A percentile compares a stretch with the other conserved stretches of the same genome.
Evolutionary conservation across 108 stramenopile species (phyloP).

Genomic region (Pelagomonas calceolata): DNA sequence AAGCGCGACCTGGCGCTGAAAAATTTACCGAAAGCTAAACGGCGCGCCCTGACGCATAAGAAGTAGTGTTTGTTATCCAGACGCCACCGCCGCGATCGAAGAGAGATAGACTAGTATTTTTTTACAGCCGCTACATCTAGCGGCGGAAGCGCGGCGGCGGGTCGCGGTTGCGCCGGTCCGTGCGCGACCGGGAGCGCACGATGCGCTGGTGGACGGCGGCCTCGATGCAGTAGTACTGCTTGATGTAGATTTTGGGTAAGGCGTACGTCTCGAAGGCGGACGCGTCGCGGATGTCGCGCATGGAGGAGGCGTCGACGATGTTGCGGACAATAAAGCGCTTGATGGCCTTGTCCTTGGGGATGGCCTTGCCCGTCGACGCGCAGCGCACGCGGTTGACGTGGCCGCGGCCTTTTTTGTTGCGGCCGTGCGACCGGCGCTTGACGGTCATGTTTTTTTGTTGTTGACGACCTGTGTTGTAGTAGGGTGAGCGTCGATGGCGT

Average conservation of each 20-base stretch:
- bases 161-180: not conserved
- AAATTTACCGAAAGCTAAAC: too few relatives aligned
- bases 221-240: conserved; percentile 99
- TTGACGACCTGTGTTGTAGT: too few relatives aligned
- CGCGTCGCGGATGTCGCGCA: conserved; percentile 97
- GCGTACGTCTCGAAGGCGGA: conserved; percentile 97
- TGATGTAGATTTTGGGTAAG: conserved; percentile 98
- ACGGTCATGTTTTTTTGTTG: conserved; percentile 71
- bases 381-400: conserved; percentile 98
- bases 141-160: not conserved
- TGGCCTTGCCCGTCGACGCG: conserved; percentile 95
- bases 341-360: conserved; percentile 99
- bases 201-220: conserved; percentile 99
- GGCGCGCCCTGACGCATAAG: too few relatives aligned
- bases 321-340: conserved; percentile 98
- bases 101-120: too few relatives aligned
- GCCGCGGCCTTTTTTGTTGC: conserved; percentile 99
- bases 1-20: too few relatives aligned
- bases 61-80: too few relatives aligned
- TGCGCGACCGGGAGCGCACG: conserved; percentile 86
- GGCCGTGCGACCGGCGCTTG: conserved; percentile 97
- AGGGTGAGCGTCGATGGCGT: too few relatives aligned
- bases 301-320: conserved; percentile 95
- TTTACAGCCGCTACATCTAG: too few relatives aligned
- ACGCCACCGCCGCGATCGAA: too few relatives aligned